Evolutionary conservation across 345 rosid species (phyloP).

Genomic region (Camelina neglecta): DNA sequence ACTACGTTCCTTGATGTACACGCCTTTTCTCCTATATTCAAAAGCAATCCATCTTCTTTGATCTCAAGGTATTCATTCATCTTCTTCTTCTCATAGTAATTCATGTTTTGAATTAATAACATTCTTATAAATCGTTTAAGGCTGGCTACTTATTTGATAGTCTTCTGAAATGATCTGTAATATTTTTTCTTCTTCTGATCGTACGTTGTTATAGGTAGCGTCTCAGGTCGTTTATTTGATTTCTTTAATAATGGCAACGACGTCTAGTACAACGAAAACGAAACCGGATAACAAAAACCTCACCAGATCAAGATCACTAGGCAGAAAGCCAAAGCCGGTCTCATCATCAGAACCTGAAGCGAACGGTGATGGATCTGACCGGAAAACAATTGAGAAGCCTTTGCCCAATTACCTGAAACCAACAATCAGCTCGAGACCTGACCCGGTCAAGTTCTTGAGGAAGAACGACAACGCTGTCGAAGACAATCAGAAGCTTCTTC

Average conservation of each 20-base stretch:
- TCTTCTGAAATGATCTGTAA: neutral
- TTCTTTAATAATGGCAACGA: slow-evolving; percentile 49
- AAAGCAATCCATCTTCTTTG: slow-evolving; percentile 30
- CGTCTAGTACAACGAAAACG: slow-evolving; percentile 36
- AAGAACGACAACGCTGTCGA: slow-evolving; percentile 45
- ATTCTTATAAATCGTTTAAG: neutral
- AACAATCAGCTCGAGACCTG: slow-evolving; percentile 57
- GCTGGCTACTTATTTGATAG: neutral
- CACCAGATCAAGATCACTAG: slow-evolving; percentile 43
- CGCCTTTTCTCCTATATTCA: slow-evolving; percentile 37
- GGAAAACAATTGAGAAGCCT: slow-evolving; percentile 39
- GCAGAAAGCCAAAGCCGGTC: slow-evolving; percentile 35
- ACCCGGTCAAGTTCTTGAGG: slow-evolving; percentile 45
- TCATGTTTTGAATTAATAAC: neutral
- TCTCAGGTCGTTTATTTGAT: slow-evolving; percentile 28
- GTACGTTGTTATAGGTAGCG: neutral
- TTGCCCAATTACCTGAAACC: slow-evolving; percentile 68
- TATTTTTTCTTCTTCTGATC: neutral
- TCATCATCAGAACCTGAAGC: slow-evolving; percentile 30
- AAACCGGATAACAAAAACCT: slow-evolving; percentile 46
- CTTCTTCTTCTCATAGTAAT: slow-evolving; percentile 3
- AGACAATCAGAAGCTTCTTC: slow-evolving; percentile 49
- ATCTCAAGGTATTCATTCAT: slow-evolving; percentile 31
- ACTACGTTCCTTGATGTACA: slow-evolving; percentile 45
- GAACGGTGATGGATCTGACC: slow-evolving; percentile 36